Evolutionary conservation across 768 basidiomycete genomes (phyloP), one percentile per base, ranked within the genome.

Genomic region (Mycena albidolilacea): DNA sequence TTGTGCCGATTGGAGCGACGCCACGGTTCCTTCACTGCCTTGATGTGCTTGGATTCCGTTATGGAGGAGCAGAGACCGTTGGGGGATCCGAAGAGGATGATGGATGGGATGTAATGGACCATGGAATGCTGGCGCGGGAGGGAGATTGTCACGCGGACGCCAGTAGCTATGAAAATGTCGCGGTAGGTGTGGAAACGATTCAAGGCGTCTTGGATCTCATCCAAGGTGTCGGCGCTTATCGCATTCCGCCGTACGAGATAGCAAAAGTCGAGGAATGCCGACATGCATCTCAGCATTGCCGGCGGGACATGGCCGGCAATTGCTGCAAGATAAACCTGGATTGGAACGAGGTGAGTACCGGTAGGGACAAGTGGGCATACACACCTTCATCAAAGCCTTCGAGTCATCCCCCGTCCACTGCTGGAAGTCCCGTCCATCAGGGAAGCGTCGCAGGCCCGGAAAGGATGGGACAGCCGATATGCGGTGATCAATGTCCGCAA

Each of bases 311-410:
- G 72, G 3, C 78, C 79, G 30, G 71, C 69, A 48, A 80, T 78
- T 5, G 79, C 79, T 1, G 78, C 71, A 43, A 78, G 64, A 75
- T 69, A 78, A 7, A 81, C 80, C 79, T 82, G 21, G 30, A 52
- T 4, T 21, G 2, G 19, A 54, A 54, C 7, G 39, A 12, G 64
- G 39, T 23, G 23, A 23, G 23, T 23, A 23, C 23, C 23, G 23
- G 23, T 23, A 23, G 23, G 23, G 23, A 23, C 23, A 23, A 2
- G 23, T 23, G 23, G 23, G 23, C 23, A 23, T 23, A 23, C 23
- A 19, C 23, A 62, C 79, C 77, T 82, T 82, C 80, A 83, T 83
- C 9, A 83, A 38, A 0, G 75, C 78, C 50, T 83, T 83, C 1
- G 77, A 81, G 15, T 82, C 74, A 37, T 82, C 57, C 3, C 81